phyloP scores from a whole-genome alignment of 1,284 basidiomycete genomes.

The Ceratobasidium theobromae region DNA sequence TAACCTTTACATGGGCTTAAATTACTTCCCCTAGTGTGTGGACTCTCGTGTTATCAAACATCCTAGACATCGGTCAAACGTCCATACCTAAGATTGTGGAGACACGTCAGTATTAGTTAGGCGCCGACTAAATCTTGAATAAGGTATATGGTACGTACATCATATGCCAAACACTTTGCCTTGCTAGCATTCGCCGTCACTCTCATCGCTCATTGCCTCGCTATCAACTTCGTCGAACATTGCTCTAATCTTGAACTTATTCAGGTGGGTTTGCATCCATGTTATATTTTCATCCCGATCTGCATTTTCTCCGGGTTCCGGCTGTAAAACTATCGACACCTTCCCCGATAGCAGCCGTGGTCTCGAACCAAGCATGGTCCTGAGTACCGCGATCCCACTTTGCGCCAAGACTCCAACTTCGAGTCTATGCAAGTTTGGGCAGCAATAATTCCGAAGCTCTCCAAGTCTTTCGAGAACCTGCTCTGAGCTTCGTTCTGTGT shows the following conservation, averaged over 20 bases:
- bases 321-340: background rate
- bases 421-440: background rate
- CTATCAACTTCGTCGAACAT: background rate
- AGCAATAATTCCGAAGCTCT: background rate
- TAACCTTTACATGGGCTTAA: too few species aligned
- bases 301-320: background rate
- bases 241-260: background rate
- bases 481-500: conserved; percentile 1
- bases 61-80: too few species aligned
- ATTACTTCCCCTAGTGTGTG: too few species aligned
- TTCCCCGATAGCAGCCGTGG: background rate
- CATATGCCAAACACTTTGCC: background rate
- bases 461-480: background rate
- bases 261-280: background rate
- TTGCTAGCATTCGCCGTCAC: background rate
- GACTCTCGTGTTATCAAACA: too few species aligned
- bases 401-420: background rate
- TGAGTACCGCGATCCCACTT: background rate
- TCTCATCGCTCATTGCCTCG: background rate
- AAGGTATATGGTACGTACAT: background rate
- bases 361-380: background rate
- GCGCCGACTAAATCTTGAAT: too few species aligned
- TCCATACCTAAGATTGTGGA: too few species aligned
- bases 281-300: background rate
- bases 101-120: too few species aligned